Percentiles rank a stretch among this genome's conserved stretches.
These are phyloP conservation scores for Pythium rishiriense DNA, from an alignment of 352 stramenopile genomes.

Conservation along the genomic window DNA sequence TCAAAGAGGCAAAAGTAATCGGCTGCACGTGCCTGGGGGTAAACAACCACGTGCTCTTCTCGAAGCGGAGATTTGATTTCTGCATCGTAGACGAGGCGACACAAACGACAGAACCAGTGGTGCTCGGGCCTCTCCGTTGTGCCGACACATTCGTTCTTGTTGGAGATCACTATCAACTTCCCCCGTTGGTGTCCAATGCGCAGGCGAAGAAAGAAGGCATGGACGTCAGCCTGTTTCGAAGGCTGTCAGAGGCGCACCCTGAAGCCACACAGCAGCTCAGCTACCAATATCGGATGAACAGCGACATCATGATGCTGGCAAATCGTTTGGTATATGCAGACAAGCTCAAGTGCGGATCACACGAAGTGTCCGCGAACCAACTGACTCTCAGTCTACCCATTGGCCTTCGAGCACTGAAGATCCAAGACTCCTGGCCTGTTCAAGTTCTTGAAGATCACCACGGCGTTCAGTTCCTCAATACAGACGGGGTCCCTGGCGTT, in stretches of 20 bases:
- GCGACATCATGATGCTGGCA: constrained; percentile 94
- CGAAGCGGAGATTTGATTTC: constrained; percentile 94
- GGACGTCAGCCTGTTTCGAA: constrained; percentile 90
- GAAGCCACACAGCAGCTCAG: constrained; percentile 91
- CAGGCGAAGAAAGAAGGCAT: constrained; percentile 87
- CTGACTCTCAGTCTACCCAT: constrained; percentile 22
- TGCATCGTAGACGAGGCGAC: constrained; percentile 98
- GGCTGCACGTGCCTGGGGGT: constrained; percentile 78
- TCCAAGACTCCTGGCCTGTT: constrained; percentile 28
- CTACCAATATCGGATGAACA: constrained; percentile 99
- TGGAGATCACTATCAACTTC: constrained; percentile 98
- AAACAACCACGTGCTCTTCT: constrained; percentile 76
- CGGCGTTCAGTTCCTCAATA: constrained; percentile 88
- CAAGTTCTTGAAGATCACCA: constrained; percentile 35
- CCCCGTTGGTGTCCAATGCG: constrained; percentile 92
- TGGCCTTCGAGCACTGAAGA: background rate
- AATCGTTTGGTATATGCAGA: constrained; percentile 95
- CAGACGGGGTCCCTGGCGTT: constrained; percentile 38
- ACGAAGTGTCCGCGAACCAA: constrained; percentile 49
- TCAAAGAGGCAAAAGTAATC: constrained; percentile 57
- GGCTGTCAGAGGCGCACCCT: constrained; percentile 91
- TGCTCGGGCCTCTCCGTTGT: constrained; percentile 91
- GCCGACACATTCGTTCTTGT: constrained; percentile 97
- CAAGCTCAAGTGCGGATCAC: constrained; percentile 92
- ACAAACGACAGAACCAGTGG: constrained; percentile 96